These are phyloP conservation scores for Ustilago curta DNA, from an alignment of 1,284 basidiomycete genomes.

Conservation along the genomic window DNA sequence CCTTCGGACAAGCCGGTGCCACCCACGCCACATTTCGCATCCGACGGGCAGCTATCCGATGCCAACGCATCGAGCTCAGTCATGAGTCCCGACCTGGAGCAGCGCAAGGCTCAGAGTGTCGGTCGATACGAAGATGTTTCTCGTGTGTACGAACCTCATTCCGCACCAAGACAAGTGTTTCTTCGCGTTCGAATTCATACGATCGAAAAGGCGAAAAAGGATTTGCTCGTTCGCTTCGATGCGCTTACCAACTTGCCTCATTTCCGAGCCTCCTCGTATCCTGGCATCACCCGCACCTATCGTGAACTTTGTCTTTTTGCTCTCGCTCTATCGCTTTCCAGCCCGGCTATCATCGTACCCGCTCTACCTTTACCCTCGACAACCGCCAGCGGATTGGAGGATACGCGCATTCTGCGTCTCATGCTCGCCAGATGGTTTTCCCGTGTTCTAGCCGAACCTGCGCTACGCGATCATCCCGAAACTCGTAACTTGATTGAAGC, in stretches of 20 bases:
- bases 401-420: slow-evolving; percentile 54
- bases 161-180: slow-evolving; percentile 43
- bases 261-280: slow-evolving; percentile 54
- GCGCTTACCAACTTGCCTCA: slow-evolving; percentile 62
- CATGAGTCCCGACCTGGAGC: slow-evolving; percentile 42
- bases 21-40: slow-evolving; percentile 15
- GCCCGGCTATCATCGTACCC: slow-evolving; percentile 54
- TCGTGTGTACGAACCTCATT: slow-evolving; percentile 43
- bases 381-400: slow-evolving; percentile 45
- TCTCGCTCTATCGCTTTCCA: slow-evolving; percentile 48
- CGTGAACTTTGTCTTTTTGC: slow-evolving; percentile 59
- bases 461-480: slow-evolving; percentile 56
- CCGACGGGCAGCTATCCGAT: not conserved
- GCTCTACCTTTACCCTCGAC: slow-evolving; percentile 58
- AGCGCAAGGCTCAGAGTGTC: slow-evolving; percentile 26
- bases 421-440: slow-evolving; percentile 59
- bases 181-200: slow-evolving; percentile 43
- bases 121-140: slow-evolving; percentile 15
- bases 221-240: slow-evolving; percentile 53
- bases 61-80: slow-evolving; percentile 3
- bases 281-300: slow-evolving; percentile 54
- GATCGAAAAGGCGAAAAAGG: slow-evolving; percentile 55
- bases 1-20: slow-evolving; percentile 37
- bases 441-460: slow-evolving; percentile 48
- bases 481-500: slow-evolving; percentile 62